Evolutionary conservation across 2,329 filamentous ascomycete genomes (phyloP).

Genomic region (Colletotrichum sublineola): DNA sequence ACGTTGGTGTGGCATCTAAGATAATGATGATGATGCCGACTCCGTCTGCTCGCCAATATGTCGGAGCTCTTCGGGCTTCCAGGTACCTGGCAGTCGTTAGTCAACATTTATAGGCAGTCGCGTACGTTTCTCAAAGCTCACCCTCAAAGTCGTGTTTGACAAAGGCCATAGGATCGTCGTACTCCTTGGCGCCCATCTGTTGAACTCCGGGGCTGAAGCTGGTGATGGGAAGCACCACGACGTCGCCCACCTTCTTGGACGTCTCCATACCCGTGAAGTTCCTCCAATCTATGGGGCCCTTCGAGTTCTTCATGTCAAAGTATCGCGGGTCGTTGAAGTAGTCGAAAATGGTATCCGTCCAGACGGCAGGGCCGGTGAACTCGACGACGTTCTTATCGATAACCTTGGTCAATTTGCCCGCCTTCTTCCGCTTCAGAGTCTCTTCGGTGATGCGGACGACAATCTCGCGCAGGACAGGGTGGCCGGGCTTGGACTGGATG

Average conservation of each 20-base stretch:
- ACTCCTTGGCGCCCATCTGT: constrained; percentile 91
- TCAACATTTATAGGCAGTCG: neutral
- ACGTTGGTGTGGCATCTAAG: constrained; percentile 18
- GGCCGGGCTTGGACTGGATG: constrained; percentile 94
- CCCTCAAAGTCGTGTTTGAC: constrained; percentile 98
- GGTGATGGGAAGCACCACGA: constrained; percentile 93
- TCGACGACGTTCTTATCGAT: constrained; percentile 84
- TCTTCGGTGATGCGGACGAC: constrained; percentile 88
- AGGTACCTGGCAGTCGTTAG: constrained; percentile 67
- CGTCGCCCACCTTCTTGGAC: constrained; percentile 91
- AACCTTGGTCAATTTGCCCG: constrained; percentile 70
- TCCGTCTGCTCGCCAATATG: constrained; percentile 70
- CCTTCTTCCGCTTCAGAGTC: constrained; percentile 79
- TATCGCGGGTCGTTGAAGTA: constrained; percentile 94
- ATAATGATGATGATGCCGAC: constrained; percentile 6
- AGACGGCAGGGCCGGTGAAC: constrained; percentile 92
- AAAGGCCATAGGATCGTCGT: constrained; percentile 95
- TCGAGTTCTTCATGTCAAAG: constrained; percentile 82
- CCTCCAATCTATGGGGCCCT: constrained; percentile 82
- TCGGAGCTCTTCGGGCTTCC: constrained; percentile 80
- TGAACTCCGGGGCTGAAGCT: constrained; percentile 95
- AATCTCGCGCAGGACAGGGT: constrained; percentile 89
- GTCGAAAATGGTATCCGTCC: constrained; percentile 92
- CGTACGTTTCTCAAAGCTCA: constrained; percentile 56
- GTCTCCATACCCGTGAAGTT: constrained; percentile 90